Evolutionary conservation across 1,139 yeast genomes (phyloP), one percentile per base, ranked within the genome.

Genomic region (Lodderomyces orthopsilosis): DNA sequence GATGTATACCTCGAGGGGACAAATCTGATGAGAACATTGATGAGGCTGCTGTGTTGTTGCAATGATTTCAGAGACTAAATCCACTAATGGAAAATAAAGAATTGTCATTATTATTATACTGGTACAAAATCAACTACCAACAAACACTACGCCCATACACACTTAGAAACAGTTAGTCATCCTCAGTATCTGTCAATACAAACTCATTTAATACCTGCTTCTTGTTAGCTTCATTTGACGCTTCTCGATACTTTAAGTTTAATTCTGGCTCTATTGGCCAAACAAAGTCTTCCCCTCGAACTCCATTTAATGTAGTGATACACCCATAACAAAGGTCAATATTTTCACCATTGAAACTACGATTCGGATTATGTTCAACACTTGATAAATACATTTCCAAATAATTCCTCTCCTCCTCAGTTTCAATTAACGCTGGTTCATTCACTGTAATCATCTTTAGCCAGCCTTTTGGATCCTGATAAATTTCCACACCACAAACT

Each of bases 241-340:
- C 59, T 28, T 45, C 41, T n/a, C 30, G 19, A 34, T 41, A 41
- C 2, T 46, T 37, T 22, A 36, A 42, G 37, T 14, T 41, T 26
- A 38, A 17, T 3, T 6, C 32, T 27, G 22, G 15, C 53, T 52
- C 56, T 54, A 65, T 58, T 2, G 89, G 87, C 90, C 91, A 84
- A 2, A 58, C 51, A 15, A 81, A 59, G 1, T 67, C 66, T 2
- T 49, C 28, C 51, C 54, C n/a, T 64, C 67, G 61, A 2, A 66
- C 65, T 3, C 74, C 71, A 2, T 78, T 74, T 44, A 85, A 59
- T 23, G 82, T 76, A 1, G 85, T 83, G 38, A 82, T 74, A 58
- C 96, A 88, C 1, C 95, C 96, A 57, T 87, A 88, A 56, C 96
- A 88, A 12, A 85, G 55, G 21, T 67, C 59, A 1, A 69, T 51